These are phyloP conservation scores for Sugiyamaella neomexicana DNA, from an alignment of 1,139 yeast genomes.

Conservation along the genomic window DNA sequence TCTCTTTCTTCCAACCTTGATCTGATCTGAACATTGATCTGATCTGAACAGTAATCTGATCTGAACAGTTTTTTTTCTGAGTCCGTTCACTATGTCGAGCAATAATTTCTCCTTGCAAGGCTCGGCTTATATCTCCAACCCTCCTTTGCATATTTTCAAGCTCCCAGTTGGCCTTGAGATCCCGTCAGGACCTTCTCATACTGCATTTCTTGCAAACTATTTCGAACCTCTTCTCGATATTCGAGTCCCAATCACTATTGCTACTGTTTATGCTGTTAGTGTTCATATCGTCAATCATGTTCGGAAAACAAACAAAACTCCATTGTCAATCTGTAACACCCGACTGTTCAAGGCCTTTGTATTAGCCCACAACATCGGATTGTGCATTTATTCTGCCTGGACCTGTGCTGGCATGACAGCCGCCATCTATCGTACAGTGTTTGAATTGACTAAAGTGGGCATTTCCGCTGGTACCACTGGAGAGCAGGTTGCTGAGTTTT, in stretches of 20 bases:
- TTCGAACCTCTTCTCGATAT: slow-evolving; percentile 44
- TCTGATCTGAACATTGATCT: not conserved
- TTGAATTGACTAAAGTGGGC: slow-evolving; percentile 27
- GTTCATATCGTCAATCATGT: slow-evolving; percentile 58
- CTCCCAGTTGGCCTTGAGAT: slow-evolving; percentile 36
- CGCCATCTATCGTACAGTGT: slow-evolving; percentile 46
- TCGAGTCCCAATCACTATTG: slow-evolving; percentile 57
- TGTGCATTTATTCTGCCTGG: slow-evolving; percentile 70
- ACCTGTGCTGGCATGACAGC: slow-evolving; percentile 67
- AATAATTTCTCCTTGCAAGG: slow-evolving; percentile 15
- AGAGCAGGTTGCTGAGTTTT: slow-evolving; percentile 33
- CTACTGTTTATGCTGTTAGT: slow-evolving; percentile 56
- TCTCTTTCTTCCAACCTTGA: not conserved
- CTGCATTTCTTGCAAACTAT: slow-evolving; percentile 32
- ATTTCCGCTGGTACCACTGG: slow-evolving; percentile 20
- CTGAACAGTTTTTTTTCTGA: not conserved
- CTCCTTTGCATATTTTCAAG: slow-evolving; percentile 33
- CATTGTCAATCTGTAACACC: slow-evolving; percentile 52
- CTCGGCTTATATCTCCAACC: slow-evolving; percentile 32
- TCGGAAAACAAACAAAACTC: slow-evolving; percentile 52
- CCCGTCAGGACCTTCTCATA: slow-evolving; percentile 35
- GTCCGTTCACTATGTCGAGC: not conserved
- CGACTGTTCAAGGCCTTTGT: slow-evolving; percentile 55
- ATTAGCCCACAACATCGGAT: slow-evolving; percentile 59
- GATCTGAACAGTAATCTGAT: not conserved